phyloP scores from a whole-genome alignment of 2,329 filamentous ascomycete genomes.

The Pseudogymnoascus sp. region DNA sequence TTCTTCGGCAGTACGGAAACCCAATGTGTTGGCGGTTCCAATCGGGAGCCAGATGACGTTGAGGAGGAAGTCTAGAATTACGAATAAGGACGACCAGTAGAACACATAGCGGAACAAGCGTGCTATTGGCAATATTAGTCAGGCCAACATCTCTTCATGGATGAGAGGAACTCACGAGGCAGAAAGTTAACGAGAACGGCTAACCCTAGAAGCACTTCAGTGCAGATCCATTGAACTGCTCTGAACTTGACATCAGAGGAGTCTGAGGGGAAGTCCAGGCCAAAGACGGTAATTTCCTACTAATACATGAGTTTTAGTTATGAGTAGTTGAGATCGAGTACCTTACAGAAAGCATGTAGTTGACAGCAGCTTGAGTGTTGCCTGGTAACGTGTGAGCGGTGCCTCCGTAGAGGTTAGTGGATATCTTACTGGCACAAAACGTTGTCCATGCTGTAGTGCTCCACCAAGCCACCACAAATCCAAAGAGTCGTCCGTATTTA shows the following conservation, averaged over 20 bases:
- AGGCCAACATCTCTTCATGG: background rate
- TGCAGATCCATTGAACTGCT: conserved; percentile 54
- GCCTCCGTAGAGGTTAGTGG: background rate
- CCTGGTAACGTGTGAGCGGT: conserved; percentile 23
- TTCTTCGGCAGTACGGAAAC: conserved; percentile 51
- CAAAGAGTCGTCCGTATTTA: conserved; percentile 30
- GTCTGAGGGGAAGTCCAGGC: conserved; percentile 48
- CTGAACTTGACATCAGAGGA: conserved; percentile 48
- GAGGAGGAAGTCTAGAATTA: conserved; percentile 50
- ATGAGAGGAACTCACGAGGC: conserved; percentile 37
- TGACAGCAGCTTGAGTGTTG: conserved; percentile 44
- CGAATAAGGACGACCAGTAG: conserved; percentile 37
- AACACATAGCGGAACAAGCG: conserved; percentile 38
- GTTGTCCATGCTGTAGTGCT: conserved; percentile 56
- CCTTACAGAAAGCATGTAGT: conserved; percentile 45
- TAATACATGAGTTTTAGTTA: background rate
- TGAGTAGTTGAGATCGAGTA: background rate
- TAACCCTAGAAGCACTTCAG: conserved; percentile 44
- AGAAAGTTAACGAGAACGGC: conserved; percentile 44
- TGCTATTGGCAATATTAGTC: conserved; percentile 11
- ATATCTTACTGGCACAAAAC: conserved; percentile 41
- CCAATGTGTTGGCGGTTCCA: conserved; percentile 46
- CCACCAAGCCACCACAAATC: conserved; percentile 54
- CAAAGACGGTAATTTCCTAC: conserved; percentile 51
- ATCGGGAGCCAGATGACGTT: conserved; percentile 57